phyloP scores from a whole-genome alignment of 169 alveolate genomes.

The Plasmodium gaboni region DNA sequence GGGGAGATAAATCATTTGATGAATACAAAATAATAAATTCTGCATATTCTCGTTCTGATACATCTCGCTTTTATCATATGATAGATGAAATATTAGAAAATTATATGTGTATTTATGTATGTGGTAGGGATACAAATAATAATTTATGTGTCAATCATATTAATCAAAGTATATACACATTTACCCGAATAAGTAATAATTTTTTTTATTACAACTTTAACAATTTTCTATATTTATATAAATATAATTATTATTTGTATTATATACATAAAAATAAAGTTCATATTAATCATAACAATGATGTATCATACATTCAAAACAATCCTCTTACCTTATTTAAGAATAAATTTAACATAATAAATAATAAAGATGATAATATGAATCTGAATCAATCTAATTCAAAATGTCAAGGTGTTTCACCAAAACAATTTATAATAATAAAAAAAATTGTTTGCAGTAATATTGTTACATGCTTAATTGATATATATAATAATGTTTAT shows the following conservation, averaged over 20 bases:
- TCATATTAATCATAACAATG: constrained; percentile 69
- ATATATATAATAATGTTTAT: constrained; percentile 39
- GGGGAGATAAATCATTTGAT: constrained; percentile 76
- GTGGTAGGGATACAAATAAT: constrained; percentile 75
- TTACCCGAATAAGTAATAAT: constrained; percentile 48
- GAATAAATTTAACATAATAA: constrained; percentile 44
- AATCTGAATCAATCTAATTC: constrained; percentile 22
- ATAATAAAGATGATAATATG: constrained; percentile 32
- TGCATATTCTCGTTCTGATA: constrained; percentile 61
- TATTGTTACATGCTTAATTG: constrained; percentile 62
- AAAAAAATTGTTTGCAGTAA: constrained; percentile 72
- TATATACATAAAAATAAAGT: constrained; percentile 60
- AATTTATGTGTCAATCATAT: constrained; percentile 58
- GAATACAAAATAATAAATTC: constrained; percentile 63
- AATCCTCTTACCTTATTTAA: constrained; percentile 68
- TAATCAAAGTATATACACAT: constrained; percentile 64
- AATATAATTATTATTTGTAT: constrained; percentile 65
- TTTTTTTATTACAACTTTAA: constrained; percentile 66
- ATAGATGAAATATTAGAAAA: constrained; percentile 73
- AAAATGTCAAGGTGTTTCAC: constrained; percentile 33
- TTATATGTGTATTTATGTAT: constrained; percentile 70
- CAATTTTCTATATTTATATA: constrained; percentile 53
- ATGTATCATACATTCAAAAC: constrained; percentile 32
- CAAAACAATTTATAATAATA: constrained; percentile 72
- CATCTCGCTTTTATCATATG: constrained; percentile 61